Conservation (phyloP, 2,329 filamentous ascomycete species). For the Neurospora crassa region DNA sequence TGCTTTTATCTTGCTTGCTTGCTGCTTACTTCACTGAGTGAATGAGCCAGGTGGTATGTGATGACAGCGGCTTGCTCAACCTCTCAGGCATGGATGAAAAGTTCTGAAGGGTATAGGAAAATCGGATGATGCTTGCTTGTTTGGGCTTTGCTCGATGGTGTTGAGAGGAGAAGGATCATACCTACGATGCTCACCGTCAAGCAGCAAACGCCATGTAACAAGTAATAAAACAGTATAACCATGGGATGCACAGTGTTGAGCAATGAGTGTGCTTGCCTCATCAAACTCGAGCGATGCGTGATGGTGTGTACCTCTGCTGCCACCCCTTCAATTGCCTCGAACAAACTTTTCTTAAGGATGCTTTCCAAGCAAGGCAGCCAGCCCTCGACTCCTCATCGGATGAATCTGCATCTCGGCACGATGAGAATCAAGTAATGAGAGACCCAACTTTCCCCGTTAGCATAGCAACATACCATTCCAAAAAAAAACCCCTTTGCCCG, state of each 20-base stretch:
- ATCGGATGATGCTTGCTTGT: not conserved
- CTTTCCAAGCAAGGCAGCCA: too few species aligned
- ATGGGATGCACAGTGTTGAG: not conserved
- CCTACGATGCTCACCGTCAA: too few species aligned
- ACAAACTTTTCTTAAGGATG: not conserved
- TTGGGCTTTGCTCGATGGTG: not conserved
- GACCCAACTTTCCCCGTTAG: too few species aligned
- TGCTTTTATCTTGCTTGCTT: not conserved
- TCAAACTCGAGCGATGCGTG: not conserved
- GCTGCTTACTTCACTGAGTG: not conserved
- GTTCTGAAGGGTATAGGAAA: not conserved
- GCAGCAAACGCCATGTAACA: not conserved
- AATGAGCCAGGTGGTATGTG: not conserved
- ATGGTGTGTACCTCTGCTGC: not conserved
- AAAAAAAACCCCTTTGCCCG: too few species aligned
- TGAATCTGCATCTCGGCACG: too few species aligned
- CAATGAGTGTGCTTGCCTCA: not conserved
- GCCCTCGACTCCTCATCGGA: too few species aligned
- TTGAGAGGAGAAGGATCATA: not conserved
- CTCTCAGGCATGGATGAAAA: not conserved
- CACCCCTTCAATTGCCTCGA: not conserved
- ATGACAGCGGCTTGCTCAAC: not conserved
- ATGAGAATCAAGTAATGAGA: too few species aligned
- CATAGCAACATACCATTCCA: too few species aligned
- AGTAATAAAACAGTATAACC: not conserved